Evolutionary conservation across 192 early-diverging fungal genomes (phyloP).

Genomic region (Coemansia nantahalensis): DNA sequence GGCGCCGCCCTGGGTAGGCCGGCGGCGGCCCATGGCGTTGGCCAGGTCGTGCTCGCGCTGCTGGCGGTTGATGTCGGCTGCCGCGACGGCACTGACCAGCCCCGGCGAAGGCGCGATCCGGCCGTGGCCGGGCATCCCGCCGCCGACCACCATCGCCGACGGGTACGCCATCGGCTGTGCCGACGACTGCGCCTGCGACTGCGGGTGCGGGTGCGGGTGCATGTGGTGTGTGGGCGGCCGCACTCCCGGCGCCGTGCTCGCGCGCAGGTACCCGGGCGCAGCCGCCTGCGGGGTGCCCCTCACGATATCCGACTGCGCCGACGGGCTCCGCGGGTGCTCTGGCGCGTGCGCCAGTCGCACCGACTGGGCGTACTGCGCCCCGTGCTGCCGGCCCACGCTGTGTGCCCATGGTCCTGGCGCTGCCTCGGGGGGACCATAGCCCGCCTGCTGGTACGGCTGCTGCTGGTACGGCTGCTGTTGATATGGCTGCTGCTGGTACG

Average conservation of each 20-base stretch:
- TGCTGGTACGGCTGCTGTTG: too few species aligned
- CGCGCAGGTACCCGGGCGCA: slow-evolving; percentile 23
- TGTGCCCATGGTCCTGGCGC: too few species aligned
- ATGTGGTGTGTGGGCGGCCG: background rate
- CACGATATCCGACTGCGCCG: slow-evolving; percentile 8
- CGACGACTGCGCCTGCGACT: background rate
- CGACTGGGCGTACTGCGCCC: too few species aligned
- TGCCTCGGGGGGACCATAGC: too few species aligned
- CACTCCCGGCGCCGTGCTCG: slow-evolving; percentile 16
- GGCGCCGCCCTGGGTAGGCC: slow-evolving; percentile 29
- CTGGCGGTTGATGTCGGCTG: slow-evolving; percentile 26
- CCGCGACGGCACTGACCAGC: slow-evolving; percentile 36
- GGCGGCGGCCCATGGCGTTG: slow-evolving; percentile 37
- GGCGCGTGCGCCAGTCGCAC: too few species aligned
- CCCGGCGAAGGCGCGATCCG: slow-evolving; percentile 34
- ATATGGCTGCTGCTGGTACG: too few species aligned
- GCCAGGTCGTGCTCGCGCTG: slow-evolving; percentile 49
- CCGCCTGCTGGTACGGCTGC: too few species aligned
- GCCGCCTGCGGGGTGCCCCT: too few species aligned
- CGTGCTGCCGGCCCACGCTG: too few species aligned
- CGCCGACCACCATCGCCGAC: slow-evolving; percentile 49
- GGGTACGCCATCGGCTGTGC: slow-evolving; percentile 28
- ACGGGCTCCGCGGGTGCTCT: too few species aligned
- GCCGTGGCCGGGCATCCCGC: slow-evolving; percentile 38
- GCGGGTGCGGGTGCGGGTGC: too few species aligned